Base-by-base conservation (phyloP, 441 rosid genomes). In the Melastoma candidum region DNA sequence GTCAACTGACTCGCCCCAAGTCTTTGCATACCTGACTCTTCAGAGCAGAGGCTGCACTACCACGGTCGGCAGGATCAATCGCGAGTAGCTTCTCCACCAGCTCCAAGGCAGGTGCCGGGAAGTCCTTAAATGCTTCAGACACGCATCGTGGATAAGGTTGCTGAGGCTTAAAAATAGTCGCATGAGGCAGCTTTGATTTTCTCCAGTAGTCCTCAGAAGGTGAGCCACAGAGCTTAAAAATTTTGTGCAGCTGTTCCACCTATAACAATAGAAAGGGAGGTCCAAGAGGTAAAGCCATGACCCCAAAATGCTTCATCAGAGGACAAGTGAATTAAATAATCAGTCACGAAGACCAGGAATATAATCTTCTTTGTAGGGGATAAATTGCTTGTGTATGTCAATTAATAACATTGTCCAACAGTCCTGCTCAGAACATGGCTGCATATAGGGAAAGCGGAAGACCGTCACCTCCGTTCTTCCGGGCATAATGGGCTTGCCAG, bases 401-500 rank as follows among this genome's bases (percentile, higher is more conserved):
- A 36, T 36, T 2, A 36, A 36, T 36, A 36, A 9, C 8, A 36
- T 4, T 36, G 41, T 4, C 41, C 6, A 9, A 36, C 6, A 36
- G 41, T 4, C 6, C 41, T 17, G 8, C 41, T 36, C 6, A 36
- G 41, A 36, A 36, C 8, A 4, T 36, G 41, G 41, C 8, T 6
- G 41, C 41, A 36, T 36, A 36, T 4, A 36, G 41, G 8, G 41
- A 36, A 36, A 36, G 41, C 41, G 8, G 41, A 36, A 36, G 41
- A 36, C 41, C 41, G 8, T 36, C 41, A 85, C 98, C 98, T 88
- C 97, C 12, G 96, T 93, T 82, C 98, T 80, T 73, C 98, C 98
- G 12, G 97, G 98, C 98, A 93, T 88, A 12, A 84, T 88, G 65
- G 97, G 98, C 79, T 92, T 92, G 69, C 97, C 98, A n/a, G 96